These are phyloP conservation scores for Stagonosporopsis vannaccii DNA, from an alignment of 2,329 filamentous ascomycete genomes.

Conservation along the genomic window DNA sequence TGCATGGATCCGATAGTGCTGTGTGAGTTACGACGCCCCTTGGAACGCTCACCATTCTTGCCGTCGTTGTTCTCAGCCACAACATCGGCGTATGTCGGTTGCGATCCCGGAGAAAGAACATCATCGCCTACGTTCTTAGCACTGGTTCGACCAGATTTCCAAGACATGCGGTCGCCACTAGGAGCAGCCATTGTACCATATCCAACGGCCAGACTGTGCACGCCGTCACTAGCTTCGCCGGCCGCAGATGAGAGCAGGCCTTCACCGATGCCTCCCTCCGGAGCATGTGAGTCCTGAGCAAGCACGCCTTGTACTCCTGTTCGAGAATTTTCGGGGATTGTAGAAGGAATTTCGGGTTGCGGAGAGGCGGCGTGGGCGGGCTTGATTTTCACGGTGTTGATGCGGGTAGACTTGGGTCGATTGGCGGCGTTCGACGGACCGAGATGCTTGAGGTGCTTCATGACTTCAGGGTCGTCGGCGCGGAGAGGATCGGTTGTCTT, in stretches of 20 bases:
- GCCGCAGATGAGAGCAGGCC: slow-evolving; percentile 63
- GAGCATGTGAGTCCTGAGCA: slow-evolving; percentile 44
- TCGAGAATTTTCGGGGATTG: slow-evolving; percentile 52
- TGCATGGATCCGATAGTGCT: slow-evolving; percentile 46
- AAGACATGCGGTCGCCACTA: slow-evolving; percentile 38
- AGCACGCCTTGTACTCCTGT: slow-evolving; percentile 29
- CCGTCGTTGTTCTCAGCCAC: slow-evolving; percentile 25
- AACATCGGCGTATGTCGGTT: slow-evolving; percentile 16
- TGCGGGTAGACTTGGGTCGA: slow-evolving; percentile 66
- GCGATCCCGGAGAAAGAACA: slow-evolving; percentile 30
- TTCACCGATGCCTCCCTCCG: slow-evolving; percentile 61
- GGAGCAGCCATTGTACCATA: slow-evolving; percentile 53
- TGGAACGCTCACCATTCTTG: slow-evolving; percentile 25
- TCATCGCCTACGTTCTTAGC: slow-evolving; percentile 26
- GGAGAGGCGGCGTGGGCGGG: slow-evolving; percentile 66
- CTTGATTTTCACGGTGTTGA: slow-evolving; percentile 71
- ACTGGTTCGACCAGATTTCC: slow-evolving; percentile 33
- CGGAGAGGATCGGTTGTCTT: slow-evolving; percentile 52
- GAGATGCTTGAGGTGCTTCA: slow-evolving; percentile 68
- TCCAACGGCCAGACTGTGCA: slow-evolving; percentile 62
- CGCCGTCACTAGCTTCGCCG: slow-evolving; percentile 69
- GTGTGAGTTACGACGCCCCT: slow-evolving; percentile 31
- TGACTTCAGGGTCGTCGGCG: slow-evolving; percentile 62
- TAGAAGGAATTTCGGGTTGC: slow-evolving; percentile 61
- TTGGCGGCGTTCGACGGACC: slow-evolving; percentile 70